phyloP scores from a whole-genome alignment of 2,329 filamentous ascomycete species.

The Alternaria consortialis region DNA sequence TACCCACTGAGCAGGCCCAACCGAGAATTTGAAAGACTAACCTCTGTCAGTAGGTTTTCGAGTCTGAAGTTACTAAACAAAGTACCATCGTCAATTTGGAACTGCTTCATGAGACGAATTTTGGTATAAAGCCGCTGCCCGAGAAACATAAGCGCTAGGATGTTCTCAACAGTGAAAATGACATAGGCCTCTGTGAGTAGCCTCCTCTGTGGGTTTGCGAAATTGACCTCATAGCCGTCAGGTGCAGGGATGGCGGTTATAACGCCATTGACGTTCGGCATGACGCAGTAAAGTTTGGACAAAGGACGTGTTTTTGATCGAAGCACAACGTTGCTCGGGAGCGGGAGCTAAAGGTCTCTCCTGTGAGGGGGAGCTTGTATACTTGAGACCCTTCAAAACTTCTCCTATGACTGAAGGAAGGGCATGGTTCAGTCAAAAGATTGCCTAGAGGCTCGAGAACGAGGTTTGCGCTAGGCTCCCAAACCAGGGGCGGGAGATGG shows the following conservation, averaged over 20 bases:
- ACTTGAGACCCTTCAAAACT: not conserved
- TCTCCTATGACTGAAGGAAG: not conserved
- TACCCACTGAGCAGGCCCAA: conserved; percentile 20
- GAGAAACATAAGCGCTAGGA: conserved; percentile 32
- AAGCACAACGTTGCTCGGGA: not conserved
- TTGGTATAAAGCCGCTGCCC: conserved; percentile 42
- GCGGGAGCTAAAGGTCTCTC: not conserved
- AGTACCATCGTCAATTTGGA: conserved; percentile 41
- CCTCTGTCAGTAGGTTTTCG: not conserved
- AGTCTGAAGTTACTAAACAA: not conserved
- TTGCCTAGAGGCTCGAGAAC: conserved; percentile 5
- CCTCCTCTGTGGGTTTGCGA: conserved; percentile 34
- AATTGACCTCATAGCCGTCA: conserved; percentile 39
- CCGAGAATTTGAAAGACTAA: conserved; percentile 16
- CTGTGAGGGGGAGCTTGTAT: conserved; percentile 1
- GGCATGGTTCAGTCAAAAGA: not conserved
- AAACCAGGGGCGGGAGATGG: conserved; percentile 6
- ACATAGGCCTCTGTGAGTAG: conserved; percentile 28
- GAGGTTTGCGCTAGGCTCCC: conserved; percentile 7
- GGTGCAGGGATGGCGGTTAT: conserved; percentile 32
- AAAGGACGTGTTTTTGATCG: not conserved
- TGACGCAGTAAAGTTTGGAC: conserved; percentile 6
- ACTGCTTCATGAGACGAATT: conserved; percentile 26
- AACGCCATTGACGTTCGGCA: conserved; percentile 24
- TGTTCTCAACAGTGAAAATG: conserved; percentile 30